Base-by-base conservation (phyloP, 768 basidiomycete genomes). In the Pulveroboletus sp. region DNA sequence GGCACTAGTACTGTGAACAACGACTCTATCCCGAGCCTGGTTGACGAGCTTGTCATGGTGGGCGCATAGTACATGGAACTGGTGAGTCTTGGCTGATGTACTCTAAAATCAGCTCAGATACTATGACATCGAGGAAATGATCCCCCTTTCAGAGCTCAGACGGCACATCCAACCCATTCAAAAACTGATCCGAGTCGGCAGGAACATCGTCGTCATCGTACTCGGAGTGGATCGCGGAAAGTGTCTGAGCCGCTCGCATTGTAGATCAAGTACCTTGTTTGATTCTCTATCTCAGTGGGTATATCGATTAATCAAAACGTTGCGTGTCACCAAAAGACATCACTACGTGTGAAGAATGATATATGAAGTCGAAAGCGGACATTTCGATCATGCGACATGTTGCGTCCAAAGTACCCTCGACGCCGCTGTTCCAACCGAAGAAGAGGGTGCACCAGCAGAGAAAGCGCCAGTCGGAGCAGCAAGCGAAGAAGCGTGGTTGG, bases 31-130 rank as follows among this genome's bases (percentile, higher is more conserved):
- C 94, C 23, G 90, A 97, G n/a, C n/a, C n/a, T n/a, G 70, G 91
- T 97, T 54, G 95, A 99, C 67, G 91, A 97, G 68, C 85, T 98
- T 43, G 97, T 98, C 70, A 97, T 98, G 95, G 97, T 99, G 95
- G 97, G 97, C 40, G 97, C 97, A 38, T 98, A 99, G 38, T 98
- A 99, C 68, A 97, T 99, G 55, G 97, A 97, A 65, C 78, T 99
- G 59, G 94, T 95, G 57, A 59, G 88, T 74, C 19, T 10, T n/a
- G 20, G 5, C 47, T 21, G 16, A 52, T 40, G 19, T 11, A 20
- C 7, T n/a, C n/a, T 23, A 29, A 24, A 39, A 14, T 40, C 58
- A 97, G 94, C 86, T 98, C 60, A 95, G 97, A 71, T 98, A 99
- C 64, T 95, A 99, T 69, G 94, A 94, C 66, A 97, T 94, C 44